phyloP scores from a whole-genome alignment of 495 filamentous ascomycete species.

The Gamarada debralockiae region DNA sequence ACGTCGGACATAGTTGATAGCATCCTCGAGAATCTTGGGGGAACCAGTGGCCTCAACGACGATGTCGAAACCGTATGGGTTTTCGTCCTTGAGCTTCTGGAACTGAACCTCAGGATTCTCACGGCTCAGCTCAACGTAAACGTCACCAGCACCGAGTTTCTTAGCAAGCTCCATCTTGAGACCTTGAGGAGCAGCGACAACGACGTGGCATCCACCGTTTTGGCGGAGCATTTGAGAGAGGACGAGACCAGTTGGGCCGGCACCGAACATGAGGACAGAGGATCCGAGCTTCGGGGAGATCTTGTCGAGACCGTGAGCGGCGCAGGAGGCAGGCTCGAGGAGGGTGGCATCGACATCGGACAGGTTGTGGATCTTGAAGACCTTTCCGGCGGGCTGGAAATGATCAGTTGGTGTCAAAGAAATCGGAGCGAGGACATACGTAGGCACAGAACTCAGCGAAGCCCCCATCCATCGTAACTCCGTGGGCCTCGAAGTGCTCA shows the following conservation, averaged over 20 bases:
- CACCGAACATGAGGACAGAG: conserved; percentile 62
- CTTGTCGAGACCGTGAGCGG: conserved; percentile 67
- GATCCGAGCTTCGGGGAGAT: conserved; percentile 67
- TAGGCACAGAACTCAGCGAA: conserved; percentile 61
- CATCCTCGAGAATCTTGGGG: conserved; percentile 63
- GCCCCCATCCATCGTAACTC: conserved; percentile 14
- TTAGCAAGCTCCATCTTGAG: conserved; percentile 68
- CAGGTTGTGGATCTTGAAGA: conserved; percentile 69
- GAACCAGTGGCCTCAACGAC: conserved; percentile 57
- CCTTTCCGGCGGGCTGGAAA: conserved; percentile 54
- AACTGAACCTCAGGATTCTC: conserved; percentile 51
- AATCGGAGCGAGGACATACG: too few species aligned
- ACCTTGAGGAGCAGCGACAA: conserved; percentile 61
- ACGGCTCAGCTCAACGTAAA: conserved; percentile 59
- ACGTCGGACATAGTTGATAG: conserved; percentile 63
- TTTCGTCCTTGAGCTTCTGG: conserved; percentile 55
- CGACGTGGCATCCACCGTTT: conserved; percentile 62
- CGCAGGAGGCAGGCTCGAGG: conserved; percentile 69
- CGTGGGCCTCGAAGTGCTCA: conserved; percentile 44
- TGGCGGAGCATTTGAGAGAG: conserved; percentile 59
- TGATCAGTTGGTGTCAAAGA: too few species aligned
- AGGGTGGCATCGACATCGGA: conserved; percentile 68
- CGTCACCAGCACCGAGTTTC: conserved; percentile 61
- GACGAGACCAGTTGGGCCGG: conserved; percentile 51
- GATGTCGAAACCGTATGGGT: conserved; percentile 72